These are phyloP conservation scores for Bretziella fagacearum DNA, from an alignment of 2,329 filamentous ascomycete species.

Conservation along the genomic window DNA sequence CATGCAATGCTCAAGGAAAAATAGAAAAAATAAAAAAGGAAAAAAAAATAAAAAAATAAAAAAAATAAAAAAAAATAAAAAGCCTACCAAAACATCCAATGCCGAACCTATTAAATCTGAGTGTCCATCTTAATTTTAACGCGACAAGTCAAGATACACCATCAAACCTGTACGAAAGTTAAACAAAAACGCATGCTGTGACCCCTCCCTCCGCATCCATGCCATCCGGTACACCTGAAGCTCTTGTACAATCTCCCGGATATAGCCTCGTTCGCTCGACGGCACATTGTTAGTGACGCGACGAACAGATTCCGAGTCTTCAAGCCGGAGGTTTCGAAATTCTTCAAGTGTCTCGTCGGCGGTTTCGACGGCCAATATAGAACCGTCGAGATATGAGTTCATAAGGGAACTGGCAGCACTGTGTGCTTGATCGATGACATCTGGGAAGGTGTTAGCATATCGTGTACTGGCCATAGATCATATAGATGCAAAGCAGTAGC, in stretches of 20 bases:
- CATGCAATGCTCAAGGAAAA: no score
- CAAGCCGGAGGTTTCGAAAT: slow-evolving; percentile 56
- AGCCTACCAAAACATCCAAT: neutral
- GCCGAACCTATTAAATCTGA: no score
- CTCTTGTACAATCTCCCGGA: slow-evolving; percentile 66
- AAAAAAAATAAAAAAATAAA: no score
- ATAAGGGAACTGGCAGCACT: slow-evolving; percentile 42
- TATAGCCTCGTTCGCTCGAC: slow-evolving; percentile 65
- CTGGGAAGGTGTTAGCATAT: slow-evolving; percentile 22
- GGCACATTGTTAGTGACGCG: slow-evolving; percentile 62
- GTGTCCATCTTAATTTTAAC: no score
- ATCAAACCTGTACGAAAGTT: slow-evolving; percentile 76
- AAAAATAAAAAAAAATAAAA: neutral
- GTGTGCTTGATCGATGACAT: slow-evolving; percentile 68
- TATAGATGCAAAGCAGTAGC: no score
- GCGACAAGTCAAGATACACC: slow-evolving; percentile 62
- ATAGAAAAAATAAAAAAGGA: no score
- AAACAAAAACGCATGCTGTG: slow-evolving; percentile 69
- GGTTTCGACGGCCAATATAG: slow-evolving; percentile 76
- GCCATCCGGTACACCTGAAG: slow-evolving; percentile 44
- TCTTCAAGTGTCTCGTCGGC: slow-evolving; percentile 66
- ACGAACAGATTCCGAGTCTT: slow-evolving; percentile 71
- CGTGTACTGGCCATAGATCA: no score
- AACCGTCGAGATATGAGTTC: slow-evolving; percentile 55
- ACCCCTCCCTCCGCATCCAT: slow-evolving; percentile 36